phyloP scores from a whole-genome alignment of 352 stramenopile genomes.

The Globisporangium splendens region DNA sequence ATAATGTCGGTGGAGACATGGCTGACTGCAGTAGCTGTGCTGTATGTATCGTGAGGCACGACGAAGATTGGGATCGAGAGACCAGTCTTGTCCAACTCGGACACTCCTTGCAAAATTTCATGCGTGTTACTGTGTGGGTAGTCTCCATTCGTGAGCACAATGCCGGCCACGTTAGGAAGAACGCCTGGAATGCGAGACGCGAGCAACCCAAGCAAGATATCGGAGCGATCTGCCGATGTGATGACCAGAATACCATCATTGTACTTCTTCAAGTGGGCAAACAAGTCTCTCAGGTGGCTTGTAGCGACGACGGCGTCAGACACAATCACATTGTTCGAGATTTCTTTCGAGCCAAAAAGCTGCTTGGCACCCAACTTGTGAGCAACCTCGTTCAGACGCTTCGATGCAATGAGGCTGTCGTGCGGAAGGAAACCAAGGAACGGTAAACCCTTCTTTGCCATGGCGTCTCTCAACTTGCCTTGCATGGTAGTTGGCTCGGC shows the following conservation, averaged over 20 bases:
- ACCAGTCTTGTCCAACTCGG: slow-evolving; percentile 58
- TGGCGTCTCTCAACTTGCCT: slow-evolving; percentile 23
- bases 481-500: slow-evolving; percentile 35
- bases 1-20: slow-evolving; percentile 67
- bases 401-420: slow-evolving; percentile 71
- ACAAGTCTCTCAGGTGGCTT: slow-evolving; percentile 70
- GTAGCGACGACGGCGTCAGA: slow-evolving; percentile 63
- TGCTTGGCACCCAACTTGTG: slow-evolving; percentile 59
- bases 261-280: slow-evolving; percentile 74
- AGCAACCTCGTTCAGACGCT: slow-evolving; percentile 72
- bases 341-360: slow-evolving; percentile 53
- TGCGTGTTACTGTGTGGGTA: slow-evolving; percentile 71
- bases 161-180: slow-evolving; percentile 61
- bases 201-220: slow-evolving; percentile 68
- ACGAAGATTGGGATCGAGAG: slow-evolving; percentile 76
- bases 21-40: slow-evolving; percentile 46
- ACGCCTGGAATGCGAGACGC: slow-evolving; percentile 64
- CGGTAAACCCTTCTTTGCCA: slow-evolving; percentile 38
- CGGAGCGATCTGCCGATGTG: slow-evolving; percentile 67
- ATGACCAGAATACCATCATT: slow-evolving; percentile 76
- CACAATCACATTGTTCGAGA: slow-evolving; percentile 71
- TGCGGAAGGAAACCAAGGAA: slow-evolving; percentile 67
- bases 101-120: slow-evolving; percentile 68
- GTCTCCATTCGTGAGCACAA: slow-evolving; percentile 74
- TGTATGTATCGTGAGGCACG: slow-evolving; percentile 63